Conservation (phyloP, 192 early-diverging fungal genomes). For the Rhizoclosmatium globosum region DNA sequence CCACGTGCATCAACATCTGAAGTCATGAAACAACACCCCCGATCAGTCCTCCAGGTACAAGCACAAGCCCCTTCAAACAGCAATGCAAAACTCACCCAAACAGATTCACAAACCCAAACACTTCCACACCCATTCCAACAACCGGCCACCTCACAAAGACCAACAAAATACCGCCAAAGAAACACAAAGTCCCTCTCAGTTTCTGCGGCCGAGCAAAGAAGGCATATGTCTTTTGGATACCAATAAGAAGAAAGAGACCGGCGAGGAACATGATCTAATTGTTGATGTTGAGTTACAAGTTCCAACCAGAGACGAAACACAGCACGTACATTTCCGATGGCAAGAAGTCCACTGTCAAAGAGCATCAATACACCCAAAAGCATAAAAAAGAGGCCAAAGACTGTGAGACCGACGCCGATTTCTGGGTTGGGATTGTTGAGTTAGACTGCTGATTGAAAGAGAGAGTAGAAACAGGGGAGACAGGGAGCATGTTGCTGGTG, state of each 20-base stretch:
- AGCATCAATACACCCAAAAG: conserved; percentile 92
- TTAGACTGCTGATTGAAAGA: background rate
- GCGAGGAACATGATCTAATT: conserved; percentile 86
- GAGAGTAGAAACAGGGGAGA: too few relatives aligned
- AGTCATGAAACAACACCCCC: background rate
- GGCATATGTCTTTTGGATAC: conserved; percentile 80
- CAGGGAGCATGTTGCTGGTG: too few relatives aligned
- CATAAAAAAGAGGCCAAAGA: conserved; percentile 92
- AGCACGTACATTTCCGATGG: conserved; percentile 90
- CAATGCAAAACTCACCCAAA: conserved; percentile 79
- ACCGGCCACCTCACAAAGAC: conserved; percentile 92
- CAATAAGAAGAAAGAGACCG: conserved; percentile 91
- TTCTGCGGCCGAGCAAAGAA: conserved; percentile 91
- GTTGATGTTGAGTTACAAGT: background rate
- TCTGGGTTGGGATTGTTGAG: conserved; percentile 48
- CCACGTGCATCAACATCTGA: background rate
- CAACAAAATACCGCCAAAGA: conserved; percentile 87
- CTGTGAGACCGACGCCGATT: conserved; percentile 94
- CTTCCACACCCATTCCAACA: conserved; percentile 87
- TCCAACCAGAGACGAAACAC: background rate
- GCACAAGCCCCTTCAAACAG: background rate
- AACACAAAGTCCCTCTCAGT: conserved; percentile 86
- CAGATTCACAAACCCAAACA: conserved; percentile 95
- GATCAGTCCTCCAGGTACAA: background rate
- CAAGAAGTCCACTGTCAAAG: conserved; percentile 93